A percentile compares a stretch with the other conserved stretches of the same genome.
Evolutionary conservation across 2,329 filamentous ascomycete species (phyloP).

Genomic region (Fusarium marasasianum): DNA sequence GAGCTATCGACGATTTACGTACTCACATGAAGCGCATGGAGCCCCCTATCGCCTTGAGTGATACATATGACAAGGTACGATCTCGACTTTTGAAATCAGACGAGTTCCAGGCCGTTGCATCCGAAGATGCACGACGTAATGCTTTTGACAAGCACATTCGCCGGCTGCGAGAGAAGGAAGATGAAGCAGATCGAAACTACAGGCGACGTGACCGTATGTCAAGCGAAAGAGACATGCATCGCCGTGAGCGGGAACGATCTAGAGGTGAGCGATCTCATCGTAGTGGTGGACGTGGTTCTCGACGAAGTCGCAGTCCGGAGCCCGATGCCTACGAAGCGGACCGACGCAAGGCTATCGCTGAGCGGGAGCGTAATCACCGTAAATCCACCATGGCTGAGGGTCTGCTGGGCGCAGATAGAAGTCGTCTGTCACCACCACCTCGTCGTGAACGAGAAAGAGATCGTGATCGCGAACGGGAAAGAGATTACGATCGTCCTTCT

Average conservation of each 20-base stretch:
- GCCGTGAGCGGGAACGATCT: conserved; percentile 69
- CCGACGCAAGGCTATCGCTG: conserved; percentile 89
- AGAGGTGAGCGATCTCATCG: conserved; percentile 72
- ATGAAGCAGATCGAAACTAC: conserved; percentile 75
- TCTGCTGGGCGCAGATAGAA: conserved; percentile 63
- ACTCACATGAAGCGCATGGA: conserved; percentile 90
- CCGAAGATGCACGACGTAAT: conserved; percentile 82
- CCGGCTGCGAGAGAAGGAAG: conserved; percentile 89
- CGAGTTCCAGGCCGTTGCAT: conserved; percentile 84
- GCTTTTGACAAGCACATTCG: conserved; percentile 94
- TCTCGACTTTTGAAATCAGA: conserved; percentile 80
- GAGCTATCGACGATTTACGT: conserved; percentile 84
- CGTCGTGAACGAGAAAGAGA: conserved; percentile 31
- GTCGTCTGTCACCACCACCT: conserved; percentile 52
- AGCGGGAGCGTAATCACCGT: conserved; percentile 92
- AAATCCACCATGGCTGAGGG: conserved; percentile 77
- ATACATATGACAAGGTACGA: conserved; percentile 90
- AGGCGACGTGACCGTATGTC: conserved; percentile 67
- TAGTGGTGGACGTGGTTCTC: conserved; percentile 62
- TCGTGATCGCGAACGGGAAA: conserved; percentile 40
- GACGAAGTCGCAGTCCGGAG: conserved; percentile 88
- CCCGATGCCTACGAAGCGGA: conserved; percentile 95
- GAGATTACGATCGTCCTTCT: conserved; percentile 59
- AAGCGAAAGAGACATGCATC: conserved; percentile 62
- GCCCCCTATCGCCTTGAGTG: conserved; percentile 78